Conservation (phyloP, 805 yeast species). For the Wickerhamomyces rabaulensis region DNA sequence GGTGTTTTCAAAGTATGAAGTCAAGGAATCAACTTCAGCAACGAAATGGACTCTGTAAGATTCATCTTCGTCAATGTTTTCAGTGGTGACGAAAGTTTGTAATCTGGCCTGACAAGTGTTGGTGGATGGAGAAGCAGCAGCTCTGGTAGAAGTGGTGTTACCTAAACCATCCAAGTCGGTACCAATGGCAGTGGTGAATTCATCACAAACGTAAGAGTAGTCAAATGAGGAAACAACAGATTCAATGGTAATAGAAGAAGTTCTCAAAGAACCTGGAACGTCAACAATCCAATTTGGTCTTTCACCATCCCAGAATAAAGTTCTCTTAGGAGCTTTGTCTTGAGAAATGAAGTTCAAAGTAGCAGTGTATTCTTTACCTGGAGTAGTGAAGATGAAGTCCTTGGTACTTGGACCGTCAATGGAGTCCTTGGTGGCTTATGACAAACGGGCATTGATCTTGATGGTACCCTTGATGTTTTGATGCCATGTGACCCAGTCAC, state of each 20-base stretch:
- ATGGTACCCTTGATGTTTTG: constrained; percentile 4
- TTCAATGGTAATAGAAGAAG: constrained; percentile 4
- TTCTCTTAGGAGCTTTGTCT: constrained; percentile 4
- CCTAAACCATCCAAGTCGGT: constrained; percentile 1
- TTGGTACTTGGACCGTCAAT: background rate
- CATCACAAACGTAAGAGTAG: constrained; percentile 2
- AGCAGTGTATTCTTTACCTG: constrained; percentile 1
- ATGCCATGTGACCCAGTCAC: constrained; percentile 1
- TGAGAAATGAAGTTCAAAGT: constrained; percentile 1
- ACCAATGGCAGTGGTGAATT: constrained; percentile 1
- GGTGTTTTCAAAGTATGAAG: background rate
- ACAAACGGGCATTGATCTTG: constrained; percentile 1
- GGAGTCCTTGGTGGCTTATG: background rate
- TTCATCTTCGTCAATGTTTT: background rate
- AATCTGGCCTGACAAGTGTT: background rate
- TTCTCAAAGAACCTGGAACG: constrained; percentile 6
- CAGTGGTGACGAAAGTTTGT: background rate
- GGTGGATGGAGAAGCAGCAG: background rate
- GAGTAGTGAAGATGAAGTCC: constrained; percentile 2
- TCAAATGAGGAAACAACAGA: background rate
- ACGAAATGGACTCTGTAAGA: background rate
- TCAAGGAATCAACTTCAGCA: background rate
- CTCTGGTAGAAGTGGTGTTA: constrained; percentile 2
- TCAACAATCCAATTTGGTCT: constrained; percentile 6
- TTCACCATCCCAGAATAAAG: background rate